Conservation (phyloP, 108 stramenopile genomes). For the Bacterosira constricta region DNA sequence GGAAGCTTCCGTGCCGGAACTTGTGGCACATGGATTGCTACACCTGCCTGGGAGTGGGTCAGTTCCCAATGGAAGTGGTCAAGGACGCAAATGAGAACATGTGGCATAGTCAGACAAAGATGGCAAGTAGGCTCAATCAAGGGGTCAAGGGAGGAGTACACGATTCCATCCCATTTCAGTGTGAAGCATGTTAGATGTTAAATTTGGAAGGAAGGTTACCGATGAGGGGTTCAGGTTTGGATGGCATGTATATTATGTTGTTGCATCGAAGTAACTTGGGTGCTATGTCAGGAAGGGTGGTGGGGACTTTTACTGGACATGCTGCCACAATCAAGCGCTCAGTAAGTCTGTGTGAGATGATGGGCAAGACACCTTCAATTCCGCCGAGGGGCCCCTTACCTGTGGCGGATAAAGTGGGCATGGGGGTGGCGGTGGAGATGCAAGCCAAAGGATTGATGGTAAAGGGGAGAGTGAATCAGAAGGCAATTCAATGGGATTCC, state of each 20-base stretch:
- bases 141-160: conserved; percentile 42
- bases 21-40: conserved; percentile 35
- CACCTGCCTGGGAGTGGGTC: conserved; percentile 21
- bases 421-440: conserved; percentile 38
- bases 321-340: neutral
- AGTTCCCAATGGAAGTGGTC: conserved; percentile 13
- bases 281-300: conserved; percentile 11
- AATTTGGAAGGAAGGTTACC: conserved; percentile 5
- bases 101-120: neutral
- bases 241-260: conserved; percentile 1
- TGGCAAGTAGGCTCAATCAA: neutral
- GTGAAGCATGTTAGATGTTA: conserved; percentile 44
- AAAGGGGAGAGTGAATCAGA: neutral
- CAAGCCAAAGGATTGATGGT: conserved; percentile 13
- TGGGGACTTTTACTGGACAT: neutral
- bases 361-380: conserved; percentile 7
- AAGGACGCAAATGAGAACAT: conserved; percentile 18
- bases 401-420: conserved; percentile 27
- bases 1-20: conserved; percentile 10
- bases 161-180: conserved; percentile 48
- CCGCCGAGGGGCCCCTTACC: conserved; percentile 29
- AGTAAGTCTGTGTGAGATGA: neutral
- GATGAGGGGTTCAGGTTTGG: neutral
- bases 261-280: conserved; percentile 56
- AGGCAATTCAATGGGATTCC: conserved; percentile 28